A percentile compares a stretch with the other conserved stretches of the same genome.
These are phyloP conservation scores for Handroanthus guayacan DNA, from an alignment of 257 asterid genomes.

Conservation along the genomic window DNA sequence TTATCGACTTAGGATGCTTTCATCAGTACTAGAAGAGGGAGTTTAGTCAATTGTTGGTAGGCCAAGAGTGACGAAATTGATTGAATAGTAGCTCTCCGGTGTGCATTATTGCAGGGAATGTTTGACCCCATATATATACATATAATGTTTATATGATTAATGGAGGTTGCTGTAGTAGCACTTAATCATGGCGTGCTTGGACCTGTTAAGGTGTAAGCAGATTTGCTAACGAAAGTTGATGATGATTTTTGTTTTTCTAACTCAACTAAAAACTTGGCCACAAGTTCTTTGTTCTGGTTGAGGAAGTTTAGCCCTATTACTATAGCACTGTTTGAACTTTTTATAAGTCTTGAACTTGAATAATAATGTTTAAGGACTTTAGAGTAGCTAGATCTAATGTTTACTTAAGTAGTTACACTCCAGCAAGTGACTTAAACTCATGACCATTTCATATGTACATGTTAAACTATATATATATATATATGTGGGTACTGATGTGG, in stretches of 20 bases:
- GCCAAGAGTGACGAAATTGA: not conserved
- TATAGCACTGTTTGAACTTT: no score
- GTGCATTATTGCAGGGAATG: conserved; percentile 39
- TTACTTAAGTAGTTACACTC: no score
- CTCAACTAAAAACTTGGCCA: conserved; percentile 17
- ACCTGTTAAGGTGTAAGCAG: conserved; percentile 27
- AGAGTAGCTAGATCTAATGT: no score
- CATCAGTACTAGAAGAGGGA: not conserved
- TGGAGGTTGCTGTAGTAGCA: conserved; percentile 43
- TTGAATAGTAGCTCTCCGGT: conserved; percentile 34
- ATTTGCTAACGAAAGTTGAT: not conserved
- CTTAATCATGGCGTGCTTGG: conserved; percentile 32
- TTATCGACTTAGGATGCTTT: not conserved
- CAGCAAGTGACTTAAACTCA: no score
- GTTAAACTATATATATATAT: no score
- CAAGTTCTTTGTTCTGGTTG: not conserved
- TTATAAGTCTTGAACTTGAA: no score
- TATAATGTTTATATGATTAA: not conserved
- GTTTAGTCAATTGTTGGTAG: conserved; percentile 5
- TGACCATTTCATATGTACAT: no score
- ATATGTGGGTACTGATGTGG: no score
- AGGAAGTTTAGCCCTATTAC: no score
- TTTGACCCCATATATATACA: conserved; percentile 8
- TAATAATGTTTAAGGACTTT: no score
- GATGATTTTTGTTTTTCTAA: not conserved